A percentile compares a stretch with the other conserved stretches of the same genome.
phyloP scores from a whole-genome alignment of 768 basidiomycete genomes.

The Trametes coccinea region DNA sequence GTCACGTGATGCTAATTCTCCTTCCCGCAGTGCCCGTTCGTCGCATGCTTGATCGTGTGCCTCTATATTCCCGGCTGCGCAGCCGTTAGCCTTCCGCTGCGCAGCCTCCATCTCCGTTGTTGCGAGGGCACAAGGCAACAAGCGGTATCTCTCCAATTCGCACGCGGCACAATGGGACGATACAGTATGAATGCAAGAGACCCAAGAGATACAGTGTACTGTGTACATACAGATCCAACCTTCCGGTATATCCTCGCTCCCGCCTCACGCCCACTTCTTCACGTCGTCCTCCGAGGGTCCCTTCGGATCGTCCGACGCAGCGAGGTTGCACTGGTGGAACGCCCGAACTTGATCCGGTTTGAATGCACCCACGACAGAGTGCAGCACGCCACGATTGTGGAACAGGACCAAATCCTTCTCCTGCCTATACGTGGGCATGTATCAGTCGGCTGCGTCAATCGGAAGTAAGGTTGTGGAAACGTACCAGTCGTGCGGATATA shows the following conservation, averaged over 20 bases:
- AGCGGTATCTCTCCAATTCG: background rate
- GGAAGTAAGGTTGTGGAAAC: conserved; percentile 7
- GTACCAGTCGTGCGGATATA: conserved; percentile 89
- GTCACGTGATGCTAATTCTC: background rate
- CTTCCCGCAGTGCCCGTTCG: conserved; percentile 4
- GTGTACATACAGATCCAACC: background rate
- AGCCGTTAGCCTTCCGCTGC: background rate
- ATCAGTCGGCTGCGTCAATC: background rate
- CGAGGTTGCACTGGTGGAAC: conserved; percentile 89
- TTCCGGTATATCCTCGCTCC: background rate
- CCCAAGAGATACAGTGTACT: background rate
- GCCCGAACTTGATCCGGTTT: conserved; percentile 63
- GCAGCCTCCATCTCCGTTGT: background rate
- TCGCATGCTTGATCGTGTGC: background rate
- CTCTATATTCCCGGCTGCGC: too few relatives aligned
- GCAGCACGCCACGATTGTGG: conserved; percentile 82
- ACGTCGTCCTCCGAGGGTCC: conserved; percentile 74
- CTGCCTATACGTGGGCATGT: conserved; percentile 32
- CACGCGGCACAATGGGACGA: too few relatives aligned
- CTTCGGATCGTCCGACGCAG: conserved; percentile 68
- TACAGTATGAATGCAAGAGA: too few relatives aligned
- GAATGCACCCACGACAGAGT: conserved; percentile 80
- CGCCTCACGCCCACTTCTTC: conserved; percentile 50
- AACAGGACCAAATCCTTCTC: conserved; percentile 80
- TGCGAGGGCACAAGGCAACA: background rate